Evolutionary conservation across 768 basidiomycete genomes (phyloP).

Genomic region (Trametes elegans): DNA sequence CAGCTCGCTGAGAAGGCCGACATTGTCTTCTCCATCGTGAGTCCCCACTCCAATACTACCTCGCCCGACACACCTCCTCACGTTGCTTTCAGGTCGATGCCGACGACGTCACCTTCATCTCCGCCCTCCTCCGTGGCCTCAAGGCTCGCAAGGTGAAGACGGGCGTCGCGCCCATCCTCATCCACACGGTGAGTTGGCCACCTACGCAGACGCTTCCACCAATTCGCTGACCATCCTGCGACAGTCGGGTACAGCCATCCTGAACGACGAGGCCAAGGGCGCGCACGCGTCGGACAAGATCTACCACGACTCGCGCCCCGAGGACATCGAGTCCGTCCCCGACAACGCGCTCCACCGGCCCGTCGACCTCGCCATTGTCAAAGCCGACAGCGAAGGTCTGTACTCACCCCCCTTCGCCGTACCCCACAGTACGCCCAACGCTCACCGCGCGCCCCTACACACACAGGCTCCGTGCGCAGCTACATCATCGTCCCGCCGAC

Average conservation of each 20-base stretch:
- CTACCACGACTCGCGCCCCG: slow-evolving; percentile 48
- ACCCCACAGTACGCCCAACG: slow-evolving; percentile 23
- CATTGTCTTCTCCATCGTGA: slow-evolving; percentile 28
- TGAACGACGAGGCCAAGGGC: slow-evolving; percentile 46
- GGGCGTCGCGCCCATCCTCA: slow-evolving; percentile 45
- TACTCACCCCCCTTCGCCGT: neutral
- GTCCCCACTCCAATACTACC: neutral
- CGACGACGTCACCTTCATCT: slow-evolving; percentile 44
- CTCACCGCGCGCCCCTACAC: too few species aligned
- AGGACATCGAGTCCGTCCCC: slow-evolving; percentile 45
- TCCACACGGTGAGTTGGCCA: slow-evolving; percentile 57
- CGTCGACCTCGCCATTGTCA: slow-evolving; percentile 48
- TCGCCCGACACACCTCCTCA: neutral
- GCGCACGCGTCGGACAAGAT: slow-evolving; percentile 37
- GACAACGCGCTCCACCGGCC: slow-evolving; percentile 44
- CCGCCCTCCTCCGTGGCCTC: slow-evolving; percentile 50
- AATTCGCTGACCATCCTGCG: neutral
- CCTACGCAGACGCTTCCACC: neutral
- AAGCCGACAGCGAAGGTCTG: slow-evolving; percentile 46
- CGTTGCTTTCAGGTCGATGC: slow-evolving; percentile 36
- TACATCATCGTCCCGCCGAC: slow-evolving; percentile 55
- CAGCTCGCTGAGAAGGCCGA: slow-evolving; percentile 42
- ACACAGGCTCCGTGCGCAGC: slow-evolving; percentile 45
- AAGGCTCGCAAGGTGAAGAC: slow-evolving; percentile 43
- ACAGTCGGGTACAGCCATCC: slow-evolving; percentile 35